Conservation (phyloP, 2,329 filamentous ascomycete species). For the Aspergillus niger region DNA sequence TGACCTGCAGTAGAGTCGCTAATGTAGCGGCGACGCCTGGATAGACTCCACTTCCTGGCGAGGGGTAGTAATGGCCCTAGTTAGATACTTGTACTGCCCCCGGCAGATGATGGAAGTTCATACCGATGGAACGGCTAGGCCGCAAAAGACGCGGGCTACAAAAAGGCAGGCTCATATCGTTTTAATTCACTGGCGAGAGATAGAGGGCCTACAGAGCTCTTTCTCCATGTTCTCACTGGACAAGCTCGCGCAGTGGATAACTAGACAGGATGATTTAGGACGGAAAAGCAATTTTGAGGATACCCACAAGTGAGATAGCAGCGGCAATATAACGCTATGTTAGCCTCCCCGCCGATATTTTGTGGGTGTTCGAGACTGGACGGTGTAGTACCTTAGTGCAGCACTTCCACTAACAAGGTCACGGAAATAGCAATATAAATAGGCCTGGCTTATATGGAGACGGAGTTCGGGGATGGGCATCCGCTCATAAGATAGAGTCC, state of each 20-base stretch:
- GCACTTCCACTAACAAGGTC: not conserved
- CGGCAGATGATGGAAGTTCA: no score
- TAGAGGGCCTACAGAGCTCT: not conserved
- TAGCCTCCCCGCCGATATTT: no score
- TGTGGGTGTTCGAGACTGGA: not conserved
- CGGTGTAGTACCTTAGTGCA: not conserved
- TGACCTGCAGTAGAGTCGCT: not conserved
- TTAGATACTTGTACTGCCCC: no score
- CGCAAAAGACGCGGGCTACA: no score
- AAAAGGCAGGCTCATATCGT: no score
- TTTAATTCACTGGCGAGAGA: not conserved
- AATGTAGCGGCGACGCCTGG: not conserved
- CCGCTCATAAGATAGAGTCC: not conserved
- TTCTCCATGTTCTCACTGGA: not conserved
- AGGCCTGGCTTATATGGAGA: not conserved
- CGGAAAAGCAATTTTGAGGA: not conserved
- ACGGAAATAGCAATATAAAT: not conserved
- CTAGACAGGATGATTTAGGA: not conserved
- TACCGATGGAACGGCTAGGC: not conserved
- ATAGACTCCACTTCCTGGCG: not conserved
- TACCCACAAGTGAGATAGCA: not conserved
- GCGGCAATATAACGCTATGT: not conserved
- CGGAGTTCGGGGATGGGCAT: not conserved
- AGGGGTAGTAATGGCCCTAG: not conserved
- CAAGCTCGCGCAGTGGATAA: not conserved